Evolutionary conservation across 202 grass and related monocot genomes (phyloP).

Genomic region (Setaria viridis): DNA sequence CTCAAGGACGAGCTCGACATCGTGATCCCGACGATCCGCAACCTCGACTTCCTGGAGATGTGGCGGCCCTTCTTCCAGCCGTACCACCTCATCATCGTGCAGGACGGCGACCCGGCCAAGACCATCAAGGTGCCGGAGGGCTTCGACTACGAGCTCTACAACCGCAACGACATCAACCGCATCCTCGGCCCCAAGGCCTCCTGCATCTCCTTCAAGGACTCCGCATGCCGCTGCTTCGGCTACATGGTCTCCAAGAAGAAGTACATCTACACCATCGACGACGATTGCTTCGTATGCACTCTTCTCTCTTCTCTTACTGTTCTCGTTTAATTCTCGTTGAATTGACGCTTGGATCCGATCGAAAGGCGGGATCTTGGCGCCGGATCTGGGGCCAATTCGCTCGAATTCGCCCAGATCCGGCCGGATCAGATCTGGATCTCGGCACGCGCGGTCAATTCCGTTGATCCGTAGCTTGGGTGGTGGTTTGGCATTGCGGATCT

Average conservation of each 20-base stretch:
- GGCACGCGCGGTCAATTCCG: constrained; percentile 16
- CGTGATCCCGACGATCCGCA: constrained; percentile 90
- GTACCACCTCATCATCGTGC: constrained; percentile 95
- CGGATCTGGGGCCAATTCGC: constrained; percentile 41
- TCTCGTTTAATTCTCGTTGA: not conserved
- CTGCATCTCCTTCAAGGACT: constrained; percentile 99
- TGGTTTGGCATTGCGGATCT: constrained; percentile 2
- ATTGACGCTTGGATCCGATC: constrained; percentile 41
- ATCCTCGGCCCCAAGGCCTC: constrained; percentile 93
- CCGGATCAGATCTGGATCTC: constrained; percentile 57
- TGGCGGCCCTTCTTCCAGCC: constrained; percentile 91
- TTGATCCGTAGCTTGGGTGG: not conserved
- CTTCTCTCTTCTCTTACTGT: not conserved
- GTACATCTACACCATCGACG: constrained; percentile 96
- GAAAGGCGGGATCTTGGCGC: constrained; percentile 1
- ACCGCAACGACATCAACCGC: constrained; percentile 98
- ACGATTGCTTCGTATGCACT: constrained; percentile 88
- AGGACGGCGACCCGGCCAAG: constrained; percentile 83
- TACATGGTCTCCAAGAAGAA: constrained; percentile 99
- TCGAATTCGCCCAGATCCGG: constrained; percentile 43
- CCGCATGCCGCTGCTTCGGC: constrained; percentile 90
- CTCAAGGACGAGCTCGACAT: constrained; percentile 92
- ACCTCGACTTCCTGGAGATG: constrained; percentile 93
- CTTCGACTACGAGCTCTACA: constrained; percentile 98
- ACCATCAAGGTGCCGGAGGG: constrained; percentile 81